phyloP scores from a whole-genome alignment of 208 protist genomes.

The Blechomonas ayalai region DNA sequence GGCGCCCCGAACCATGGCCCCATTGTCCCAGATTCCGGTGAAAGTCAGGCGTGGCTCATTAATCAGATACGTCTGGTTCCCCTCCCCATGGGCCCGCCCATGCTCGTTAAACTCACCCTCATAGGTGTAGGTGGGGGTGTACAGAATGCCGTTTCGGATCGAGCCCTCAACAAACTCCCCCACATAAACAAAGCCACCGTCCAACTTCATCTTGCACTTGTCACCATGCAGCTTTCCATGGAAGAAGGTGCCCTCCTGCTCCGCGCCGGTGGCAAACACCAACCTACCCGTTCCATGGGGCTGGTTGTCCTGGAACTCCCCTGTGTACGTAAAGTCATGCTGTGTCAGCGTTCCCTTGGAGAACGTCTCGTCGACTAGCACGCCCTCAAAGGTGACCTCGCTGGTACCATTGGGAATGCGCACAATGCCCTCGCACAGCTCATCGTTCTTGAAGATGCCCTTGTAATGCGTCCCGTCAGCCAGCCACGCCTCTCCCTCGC shows the following conservation, averaged over 20 bases:
- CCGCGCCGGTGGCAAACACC: conserved; percentile 61
- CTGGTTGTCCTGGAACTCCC: conserved; percentile 73
- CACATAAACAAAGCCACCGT: conserved; percentile 85
- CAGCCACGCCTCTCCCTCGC: conserved; percentile 77
- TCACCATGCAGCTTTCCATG: conserved; percentile 81
- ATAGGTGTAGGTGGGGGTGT: conserved; percentile 87
- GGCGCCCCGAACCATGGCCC: conserved; percentile 65
- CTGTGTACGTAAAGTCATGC: conserved; percentile 81
- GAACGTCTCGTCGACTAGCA: conserved; percentile 76
- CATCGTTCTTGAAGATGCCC: conserved; percentile 66
- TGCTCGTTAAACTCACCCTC: conserved; percentile 88
- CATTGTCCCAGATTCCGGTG: conserved; percentile 82
- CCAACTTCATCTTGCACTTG: conserved; percentile 85
- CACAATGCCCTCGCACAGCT: conserved; percentile 77
- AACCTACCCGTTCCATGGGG: conserved; percentile 81
- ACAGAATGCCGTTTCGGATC: conserved; percentile 73
- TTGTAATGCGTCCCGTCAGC: conserved; percentile 83
- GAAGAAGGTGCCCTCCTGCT: conserved; percentile 85
- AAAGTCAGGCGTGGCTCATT: conserved; percentile 81
- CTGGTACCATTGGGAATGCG: conserved; percentile 80
- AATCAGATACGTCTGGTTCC: conserved; percentile 78
- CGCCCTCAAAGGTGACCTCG: conserved; percentile 78
- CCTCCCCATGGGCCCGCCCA: conserved; percentile 80
- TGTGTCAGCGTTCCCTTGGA: conserved; percentile 67
- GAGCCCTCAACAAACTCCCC: conserved; percentile 83